Evolutionary conservation across 805 yeast genomes (phyloP).

Genomic region (Zygosaccharomyces siamensis): DNA sequence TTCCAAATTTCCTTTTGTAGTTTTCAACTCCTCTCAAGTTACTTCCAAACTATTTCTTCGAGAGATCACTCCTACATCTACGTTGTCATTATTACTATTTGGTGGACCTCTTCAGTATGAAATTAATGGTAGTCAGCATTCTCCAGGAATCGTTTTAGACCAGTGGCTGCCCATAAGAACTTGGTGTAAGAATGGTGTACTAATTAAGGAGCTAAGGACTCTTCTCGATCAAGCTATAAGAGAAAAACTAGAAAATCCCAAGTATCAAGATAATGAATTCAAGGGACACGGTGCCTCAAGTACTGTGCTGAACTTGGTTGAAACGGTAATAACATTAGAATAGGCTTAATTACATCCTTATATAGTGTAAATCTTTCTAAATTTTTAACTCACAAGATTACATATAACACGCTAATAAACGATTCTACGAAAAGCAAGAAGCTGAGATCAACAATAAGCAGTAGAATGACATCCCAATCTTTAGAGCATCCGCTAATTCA

Average conservation of each 20-base stretch:
- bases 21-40: conserved; percentile 53
- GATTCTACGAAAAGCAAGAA: not conserved
- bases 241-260: conserved; percentile 51
- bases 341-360: not conserved
- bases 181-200: conserved; percentile 91
- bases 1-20: conserved; percentile 54
- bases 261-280: conserved; percentile 20
- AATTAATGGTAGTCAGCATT: conserved; percentile 42
- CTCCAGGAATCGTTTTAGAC: conserved; percentile 83
- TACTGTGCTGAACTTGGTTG: conserved; percentile 40
- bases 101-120: conserved; percentile 72
- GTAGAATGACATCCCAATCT: not conserved
- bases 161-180: conserved; percentile 87
- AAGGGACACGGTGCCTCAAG: conserved; percentile 27
- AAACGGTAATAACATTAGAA: conserved; percentile 32
- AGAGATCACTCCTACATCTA: conserved; percentile 75
- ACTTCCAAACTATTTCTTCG: conserved; percentile 67
- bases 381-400: not conserved
- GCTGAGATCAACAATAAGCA: not conserved
- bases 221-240: conserved; percentile 66
- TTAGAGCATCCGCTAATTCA: conserved; percentile 26
- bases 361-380: not conserved
- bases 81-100: conserved; percentile 68
- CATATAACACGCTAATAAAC: not conserved
- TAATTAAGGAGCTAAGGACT: conserved; percentile 63